A percentile compares a stretch with the other conserved stretches of the same genome.
phyloP scores from a whole-genome alignment of 768 basidiomycete species.

The Hypholoma sublateritium region DNA sequence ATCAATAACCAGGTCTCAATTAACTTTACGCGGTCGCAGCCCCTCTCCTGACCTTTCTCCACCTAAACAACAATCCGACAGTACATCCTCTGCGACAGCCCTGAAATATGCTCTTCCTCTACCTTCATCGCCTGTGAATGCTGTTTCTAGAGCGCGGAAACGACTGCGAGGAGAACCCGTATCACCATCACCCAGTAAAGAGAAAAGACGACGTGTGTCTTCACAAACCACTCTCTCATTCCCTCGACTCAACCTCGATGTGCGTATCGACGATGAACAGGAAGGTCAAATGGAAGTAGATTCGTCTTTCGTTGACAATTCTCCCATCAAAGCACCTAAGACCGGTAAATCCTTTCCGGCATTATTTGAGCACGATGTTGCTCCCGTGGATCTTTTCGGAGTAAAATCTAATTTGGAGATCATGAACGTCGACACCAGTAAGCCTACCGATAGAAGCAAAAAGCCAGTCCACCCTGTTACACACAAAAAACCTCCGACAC shows the following conservation, averaged over 20 bases:
- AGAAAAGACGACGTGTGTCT: conserved; percentile 62
- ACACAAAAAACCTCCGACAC: neutral
- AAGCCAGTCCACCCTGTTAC: neutral
- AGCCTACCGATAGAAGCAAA: neutral
- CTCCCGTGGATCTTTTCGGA: conserved; percentile 19
- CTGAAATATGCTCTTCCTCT: conserved; percentile 7
- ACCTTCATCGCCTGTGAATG: conserved; percentile 30
- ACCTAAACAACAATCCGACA: conserved; percentile 19
- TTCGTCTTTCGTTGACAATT: conserved; percentile 63
- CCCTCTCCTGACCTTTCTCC: conserved; percentile 42
- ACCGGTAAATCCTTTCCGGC: conserved; percentile 63
- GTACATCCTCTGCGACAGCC: conserved; percentile 21
- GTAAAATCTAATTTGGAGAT: conserved; percentile 7
- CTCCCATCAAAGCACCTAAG: conserved; percentile 62
- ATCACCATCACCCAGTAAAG: conserved; percentile 79
- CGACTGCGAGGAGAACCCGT: conserved; percentile 81
- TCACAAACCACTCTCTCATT: conserved; percentile 41
- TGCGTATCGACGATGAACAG: conserved; percentile 19
- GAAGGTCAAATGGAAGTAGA: conserved; percentile 30
- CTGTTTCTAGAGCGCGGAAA: conserved; percentile 72
- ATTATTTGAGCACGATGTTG: conserved; percentile 54
- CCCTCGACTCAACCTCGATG: conserved; percentile 23
- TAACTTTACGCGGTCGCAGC: conserved; percentile 34
- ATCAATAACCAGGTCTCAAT: conserved; percentile 32
- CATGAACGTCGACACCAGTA: too few species aligned